These are phyloP conservation scores for Tylopilus felleus DNA, from an alignment of 768 basidiomycete genomes.

Conservation along the genomic window DNA sequence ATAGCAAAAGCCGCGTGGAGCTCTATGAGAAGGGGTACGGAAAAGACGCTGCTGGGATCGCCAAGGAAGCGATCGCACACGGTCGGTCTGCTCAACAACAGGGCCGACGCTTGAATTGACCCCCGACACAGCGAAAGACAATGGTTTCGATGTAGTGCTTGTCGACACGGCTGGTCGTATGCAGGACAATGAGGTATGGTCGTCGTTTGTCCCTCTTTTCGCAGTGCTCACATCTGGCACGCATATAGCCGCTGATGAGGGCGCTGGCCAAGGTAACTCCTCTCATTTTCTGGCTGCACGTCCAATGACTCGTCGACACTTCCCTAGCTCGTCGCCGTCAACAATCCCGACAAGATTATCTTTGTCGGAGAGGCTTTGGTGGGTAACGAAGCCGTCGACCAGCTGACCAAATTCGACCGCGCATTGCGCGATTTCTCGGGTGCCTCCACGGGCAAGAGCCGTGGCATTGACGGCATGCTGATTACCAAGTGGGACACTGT, in stretches of 20 bases:
- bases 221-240: slow-evolving; percentile 2
- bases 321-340: slow-evolving; percentile 79
- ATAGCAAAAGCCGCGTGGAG: slow-evolving; percentile 79
- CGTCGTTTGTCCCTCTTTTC: not conserved
- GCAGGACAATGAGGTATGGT: slow-evolving; percentile 94
- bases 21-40: slow-evolving; percentile 96
- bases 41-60: slow-evolving; percentile 98
- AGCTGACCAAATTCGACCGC: slow-evolving; percentile 94
- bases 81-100: slow-evolving; percentile 46
- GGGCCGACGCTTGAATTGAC: not conserved
- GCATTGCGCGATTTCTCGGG: slow-evolving; percentile 90
- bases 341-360: slow-evolving; percentile 94
- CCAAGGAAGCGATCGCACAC: slow-evolving; percentile 88
- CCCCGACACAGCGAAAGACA: slow-evolving; percentile 64
- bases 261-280: slow-evolving; percentile 84
- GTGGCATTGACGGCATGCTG: slow-evolving; percentile 97
- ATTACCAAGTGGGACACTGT: slow-evolving; percentile 99
- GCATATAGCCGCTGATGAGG: slow-evolving; percentile 83
- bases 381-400: slow-evolving; percentile 98
- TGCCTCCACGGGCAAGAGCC: slow-evolving; percentile 59
- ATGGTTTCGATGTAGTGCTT: slow-evolving; percentile 92
- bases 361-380: slow-evolving; percentile 98
- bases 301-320: not conserved
- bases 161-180: slow-evolving; percentile 98
- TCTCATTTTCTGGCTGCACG: not conserved